Percentiles rank a stretch among this genome's conserved stretches.
Evolutionary conservation across 257 asterid species (phyloP).

Genomic region (Primulina eburnea): DNA sequence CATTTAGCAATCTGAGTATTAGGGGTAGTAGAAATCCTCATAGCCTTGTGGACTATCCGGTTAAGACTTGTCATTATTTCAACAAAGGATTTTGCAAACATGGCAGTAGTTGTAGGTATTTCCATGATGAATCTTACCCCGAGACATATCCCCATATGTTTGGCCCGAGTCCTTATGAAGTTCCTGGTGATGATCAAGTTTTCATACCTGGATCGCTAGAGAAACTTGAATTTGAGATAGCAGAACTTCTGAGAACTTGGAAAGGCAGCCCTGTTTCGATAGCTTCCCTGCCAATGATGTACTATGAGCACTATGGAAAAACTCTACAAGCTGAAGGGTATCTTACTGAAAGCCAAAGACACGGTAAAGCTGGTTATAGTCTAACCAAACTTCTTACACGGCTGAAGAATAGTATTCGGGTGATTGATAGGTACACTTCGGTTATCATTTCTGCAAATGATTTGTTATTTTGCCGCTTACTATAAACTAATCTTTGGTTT

Average conservation of each 20-base stretch:
- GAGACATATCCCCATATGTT: slow-evolving; percentile 38
- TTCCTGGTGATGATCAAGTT: slow-evolving; percentile 45
- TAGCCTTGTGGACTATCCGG: slow-evolving; percentile 36
- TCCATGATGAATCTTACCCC: slow-evolving; percentile 46
- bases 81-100: slow-evolving; percentile 82
- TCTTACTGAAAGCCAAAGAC: slow-evolving; percentile 87
- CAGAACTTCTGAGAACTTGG: slow-evolving; percentile 62
- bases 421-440: slow-evolving; percentile 61
- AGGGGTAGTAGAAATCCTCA: slow-evolving; percentile 43
- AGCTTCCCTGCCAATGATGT: slow-evolving; percentile 81
- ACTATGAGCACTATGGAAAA: slow-evolving; percentile 62
- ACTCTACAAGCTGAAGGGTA: slow-evolving; percentile 82
- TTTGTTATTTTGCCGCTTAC: background rate
- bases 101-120: slow-evolving; percentile 74
- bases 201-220: slow-evolving; percentile 61
- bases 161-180: slow-evolving; percentile 40
- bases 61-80: slow-evolving; percentile 74
- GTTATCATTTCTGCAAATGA: background rate
- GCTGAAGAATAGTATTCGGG: slow-evolving; percentile 56
- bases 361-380: slow-evolving; percentile 79
- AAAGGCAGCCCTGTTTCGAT: slow-evolving; percentile 74
- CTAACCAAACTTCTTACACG: slow-evolving; percentile 84
- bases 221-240: slow-evolving; percentile 61
- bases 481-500: background rate
- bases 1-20: slow-evolving; percentile 33